Evolutionary conservation across 2,329 filamentous ascomycete species (phyloP), one percentile per base, ranked within the genome.

Genomic region (Fusarium decemcellulare): DNA sequence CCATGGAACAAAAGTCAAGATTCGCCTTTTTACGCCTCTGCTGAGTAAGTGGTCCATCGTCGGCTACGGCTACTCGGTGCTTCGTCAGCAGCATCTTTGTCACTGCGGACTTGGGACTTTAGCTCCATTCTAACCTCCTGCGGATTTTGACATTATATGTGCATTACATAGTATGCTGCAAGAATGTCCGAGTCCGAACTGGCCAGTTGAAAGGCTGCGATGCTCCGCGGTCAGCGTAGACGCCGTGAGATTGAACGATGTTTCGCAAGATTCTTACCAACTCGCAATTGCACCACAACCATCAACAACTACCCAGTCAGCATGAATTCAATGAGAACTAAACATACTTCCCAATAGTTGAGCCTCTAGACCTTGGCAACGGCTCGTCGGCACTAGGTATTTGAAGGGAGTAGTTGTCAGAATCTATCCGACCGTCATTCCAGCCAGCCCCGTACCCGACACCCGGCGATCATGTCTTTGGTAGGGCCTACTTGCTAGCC

Each of bases 1-100:
- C n/a, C n/a, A 39, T 30, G n/a, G 36, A 5, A 10, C 32, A 18
- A 18, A 16, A 29, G 7, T 46, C 6, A 8, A 9, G 16, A 27
- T 5, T 6, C 36, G 30, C n/a, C 18, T 29, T 14, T 23, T 15
- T 16, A 15, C 15, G 12, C 30, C 18, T 23, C 23, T 68, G 61
- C 46, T 66, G 37, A 61, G 34, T 47, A 61, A 52, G 48, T 23
- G 23, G 23, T 23, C 23, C 32, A 63, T 16, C 36, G 23, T 23
- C 14, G n/a, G 11, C 18, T 23, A 16, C 18, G 8, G 36, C 39
- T 16, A n/a, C 59, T 50, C 32, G 46, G 51, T 56, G 59, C 59
- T 70, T 70, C 37, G 67, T 64, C 63, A 70, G 63, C 67, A 56
- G 56, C 16, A 9, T 23, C 37, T 43, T 59, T 37, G 36, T 43